Base-by-base conservation (phyloP, 1,284 basidiomycete genomes). In the Fereydounia khargensis region DNA sequence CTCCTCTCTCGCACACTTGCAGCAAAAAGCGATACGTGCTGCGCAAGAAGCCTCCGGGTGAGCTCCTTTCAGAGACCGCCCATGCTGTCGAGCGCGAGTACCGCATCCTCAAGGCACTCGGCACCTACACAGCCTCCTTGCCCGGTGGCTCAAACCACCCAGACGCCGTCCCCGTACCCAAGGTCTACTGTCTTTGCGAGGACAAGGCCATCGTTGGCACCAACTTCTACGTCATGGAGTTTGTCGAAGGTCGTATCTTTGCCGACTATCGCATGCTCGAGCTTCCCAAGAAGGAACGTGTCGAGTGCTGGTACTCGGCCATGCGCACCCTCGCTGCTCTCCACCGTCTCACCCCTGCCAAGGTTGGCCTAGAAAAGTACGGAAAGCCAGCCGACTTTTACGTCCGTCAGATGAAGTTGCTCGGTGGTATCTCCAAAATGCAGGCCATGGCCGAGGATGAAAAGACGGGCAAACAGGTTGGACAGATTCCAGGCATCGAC, bases 141-240 rank as follows among this genome's bases (percentile, higher is more conserved):
- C 57, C 54, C 0, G 21, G 11, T 2, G 39, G 20, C 0, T 33
- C 34, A 0, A 18, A 7, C 3, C n/a, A 5, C 3, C 76, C 80
- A 47, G 80, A 68, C 21, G 19, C 79, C 21, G 85, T 96, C 6
- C 94, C 92, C 1, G 85, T 95, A 1, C 94, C 92, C 0, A 82
- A 85, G 64, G 89, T 91, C 0, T 86, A 87, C 62, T 81, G 85
- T 27, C 79, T 96, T 1, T 95, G 65, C 35, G 53, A 62, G 27
- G 88, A 96, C 70, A 78, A 69, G 22, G 70, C 77, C 2, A 82
- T 96, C 18, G 81, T 94, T 16, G 94, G 91, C 1, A 90, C 90
- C 23, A 83, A 87, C 0, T 97, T 96, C 78, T 97, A 96, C 75
- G 81, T 97, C 28, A 96, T 96, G 92, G 86, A 94, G 74, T 96